Evolutionary conservation across 2,329 filamentous ascomycete species (phyloP), one percentile per base, ranked within the genome.

Genomic region (Penicillium brasilianum): DNA sequence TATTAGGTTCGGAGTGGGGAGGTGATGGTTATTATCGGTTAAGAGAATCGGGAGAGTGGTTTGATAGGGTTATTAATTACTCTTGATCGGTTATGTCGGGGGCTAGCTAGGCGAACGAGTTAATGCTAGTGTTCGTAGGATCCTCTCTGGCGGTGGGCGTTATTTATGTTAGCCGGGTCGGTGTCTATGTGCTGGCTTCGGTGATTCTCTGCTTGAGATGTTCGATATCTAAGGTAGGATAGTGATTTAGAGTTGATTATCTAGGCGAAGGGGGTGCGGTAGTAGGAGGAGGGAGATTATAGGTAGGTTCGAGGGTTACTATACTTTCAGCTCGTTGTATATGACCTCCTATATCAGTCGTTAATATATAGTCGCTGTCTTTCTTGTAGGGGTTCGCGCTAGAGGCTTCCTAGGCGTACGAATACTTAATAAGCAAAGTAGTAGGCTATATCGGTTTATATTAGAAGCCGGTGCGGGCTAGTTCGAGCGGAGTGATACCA

Each of bases 261-360:
- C 34, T 46, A 54, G 54, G 57, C 34, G 43, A 43, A 50, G 48
- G 48, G 53, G 30, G 51, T 60, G 43, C 49, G 49, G 20, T 52
- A n/a, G 22, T 48, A 55, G 36, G 57, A 49, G 37, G 34, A 25
- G 48, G 10, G 56, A 28, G 36, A 43, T 18, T 61, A 20, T 54
- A 25, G 52, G 56, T 30, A 18, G 46, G 37, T 57, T 58, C 48
- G 32, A 60, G 53, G 11, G n/a, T n/a, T n/a, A n/a, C n/a, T 30
- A 28, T 39, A 36, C 53, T 46, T 61, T 61, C 6, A 64, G 34
- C 41, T 64, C 61, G 14, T 44, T 16, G 20, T 36, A 59, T 36
- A 59, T 61, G 9, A 61, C 41, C 39, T 61, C 39, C 58, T 48
- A 63, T 63, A 59, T 56, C 48, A 60, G 55, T 63, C 52, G n/a